A percentile compares a stretch with the other conserved stretches of the same genome.
phyloP scores from a whole-genome alignment of 176 grass and related monocot genomes.

The Dendrocalamus sinicus region DNA sequence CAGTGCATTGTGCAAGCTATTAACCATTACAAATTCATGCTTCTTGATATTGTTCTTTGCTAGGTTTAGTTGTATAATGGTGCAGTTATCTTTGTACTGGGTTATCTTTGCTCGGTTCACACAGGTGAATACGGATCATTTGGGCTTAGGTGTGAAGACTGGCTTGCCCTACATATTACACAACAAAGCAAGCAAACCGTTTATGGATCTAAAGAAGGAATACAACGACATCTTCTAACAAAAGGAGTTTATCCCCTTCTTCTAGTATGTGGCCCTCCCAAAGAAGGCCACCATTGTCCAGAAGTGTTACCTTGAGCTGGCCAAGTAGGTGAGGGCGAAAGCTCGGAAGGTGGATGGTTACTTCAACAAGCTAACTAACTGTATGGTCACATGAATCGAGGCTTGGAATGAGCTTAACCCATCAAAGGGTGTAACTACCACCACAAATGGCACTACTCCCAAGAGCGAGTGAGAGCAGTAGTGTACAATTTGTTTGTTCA shows the following conservation, averaged over 20 bases:
- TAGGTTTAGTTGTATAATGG: background rate
- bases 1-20: too few species aligned
- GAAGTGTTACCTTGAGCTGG: conserved; percentile 66
- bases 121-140: conserved; percentile 65
- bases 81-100: background rate
- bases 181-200: conserved; percentile 72
- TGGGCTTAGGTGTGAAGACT: conserved; percentile 67
- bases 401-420: conserved; percentile 75
- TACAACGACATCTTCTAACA: conserved; percentile 75
- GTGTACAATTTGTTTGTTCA: conserved; percentile 24
- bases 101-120: background rate
- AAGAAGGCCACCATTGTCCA: conserved; percentile 61
- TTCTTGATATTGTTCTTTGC: background rate
- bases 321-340: conserved; percentile 57
- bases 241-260: conserved; percentile 75
- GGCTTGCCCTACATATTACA: conserved; percentile 76
- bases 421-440: conserved; percentile 22
- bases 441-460: conserved; percentile 17
- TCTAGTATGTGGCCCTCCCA: conserved; percentile 52
- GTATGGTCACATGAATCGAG: conserved; percentile 76
- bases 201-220: conserved; percentile 73
- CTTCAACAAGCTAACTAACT: conserved; percentile 69
- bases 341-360: conserved; percentile 63
- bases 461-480: conserved; percentile 47
- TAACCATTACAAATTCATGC: background rate